These are phyloP conservation scores for Pyrrhoderma noxium DNA, from an alignment of 1,284 basidiomycete genomes.

Conservation along the genomic window DNA sequence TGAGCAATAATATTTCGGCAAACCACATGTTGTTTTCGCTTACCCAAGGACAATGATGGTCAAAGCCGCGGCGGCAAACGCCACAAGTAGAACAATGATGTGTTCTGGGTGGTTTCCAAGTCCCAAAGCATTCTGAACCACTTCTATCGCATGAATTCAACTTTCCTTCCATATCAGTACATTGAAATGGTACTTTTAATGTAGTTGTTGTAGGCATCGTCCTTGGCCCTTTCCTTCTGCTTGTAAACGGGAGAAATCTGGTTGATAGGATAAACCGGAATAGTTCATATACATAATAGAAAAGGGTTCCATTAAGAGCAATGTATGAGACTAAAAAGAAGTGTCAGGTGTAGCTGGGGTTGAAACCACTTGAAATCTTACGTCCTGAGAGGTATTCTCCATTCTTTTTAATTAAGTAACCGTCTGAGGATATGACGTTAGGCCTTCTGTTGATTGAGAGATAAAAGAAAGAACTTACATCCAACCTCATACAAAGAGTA, in stretches of 20 bases:
- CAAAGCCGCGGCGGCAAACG: conserved; percentile 43
- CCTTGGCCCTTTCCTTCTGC: background rate
- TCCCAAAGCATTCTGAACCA: conserved; percentile 29
- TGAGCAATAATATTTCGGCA: background rate
- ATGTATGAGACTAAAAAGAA: conserved; percentile 5
- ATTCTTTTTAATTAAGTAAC: conserved; percentile 9
- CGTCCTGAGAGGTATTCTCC: background rate
- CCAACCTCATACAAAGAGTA: no score
- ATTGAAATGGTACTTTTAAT: conserved; percentile 11
- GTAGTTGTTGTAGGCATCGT: background rate
- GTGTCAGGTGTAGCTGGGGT: background rate
- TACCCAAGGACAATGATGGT: conserved; percentile 54
- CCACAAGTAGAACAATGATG: conserved; percentile 47
- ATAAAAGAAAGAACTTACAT: background rate
- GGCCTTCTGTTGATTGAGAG: no score
- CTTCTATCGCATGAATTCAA: background rate
- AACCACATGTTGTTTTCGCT: conserved; percentile 14
- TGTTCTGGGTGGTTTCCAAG: conserved; percentile 44
- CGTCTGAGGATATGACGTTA: background rate
- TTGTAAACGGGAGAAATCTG: background rate
- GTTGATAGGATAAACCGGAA: conserved; percentile 2
- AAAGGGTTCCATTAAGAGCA: background rate
- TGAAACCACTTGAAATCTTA: background rate
- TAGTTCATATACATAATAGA: background rate
- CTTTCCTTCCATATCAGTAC: conserved; percentile 5